Evolutionary conservation across 805 yeast species (phyloP).

Genomic region (Wickerhamiella australiensis): DNA sequence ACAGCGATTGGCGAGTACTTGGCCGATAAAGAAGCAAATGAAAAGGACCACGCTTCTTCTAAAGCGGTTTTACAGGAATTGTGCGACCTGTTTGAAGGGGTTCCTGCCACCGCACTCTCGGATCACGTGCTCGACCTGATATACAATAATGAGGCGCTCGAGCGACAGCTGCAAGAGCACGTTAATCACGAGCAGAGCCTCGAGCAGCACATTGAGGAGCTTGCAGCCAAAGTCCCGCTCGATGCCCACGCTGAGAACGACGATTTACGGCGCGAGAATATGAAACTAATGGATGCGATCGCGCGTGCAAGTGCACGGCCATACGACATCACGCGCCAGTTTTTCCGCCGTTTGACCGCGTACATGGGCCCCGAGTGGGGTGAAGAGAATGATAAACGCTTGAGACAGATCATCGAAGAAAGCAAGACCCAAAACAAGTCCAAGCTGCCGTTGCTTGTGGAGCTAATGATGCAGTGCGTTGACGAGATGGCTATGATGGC

Average conservation of each 20-base stretch:
- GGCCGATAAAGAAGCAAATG: neutral
- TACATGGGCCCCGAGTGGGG: constrained; percentile 20
- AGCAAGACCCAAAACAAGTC: constrained; percentile 12
- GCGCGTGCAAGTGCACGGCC: constrained; percentile 6
- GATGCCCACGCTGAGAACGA: constrained; percentile 9
- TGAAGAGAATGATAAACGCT: constrained; percentile 14
- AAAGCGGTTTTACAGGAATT: neutral
- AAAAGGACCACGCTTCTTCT: neutral
- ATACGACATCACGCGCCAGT: constrained; percentile 16
- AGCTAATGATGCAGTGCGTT: constrained; percentile 16
- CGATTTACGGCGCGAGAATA: constrained; percentile 1
- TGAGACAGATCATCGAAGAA: constrained; percentile 16
- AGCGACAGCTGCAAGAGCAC: constrained; percentile 10
- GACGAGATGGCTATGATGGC: constrained; percentile 16
- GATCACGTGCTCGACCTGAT: constrained; percentile 8
- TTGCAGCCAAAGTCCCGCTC: neutral
- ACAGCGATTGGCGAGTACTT: neutral
- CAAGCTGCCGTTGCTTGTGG: constrained; percentile 20
- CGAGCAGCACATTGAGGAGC: constrained; percentile 7
- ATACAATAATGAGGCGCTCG: constrained; percentile 12
- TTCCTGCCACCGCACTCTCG: neutral
- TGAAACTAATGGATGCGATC: constrained; percentile 7
- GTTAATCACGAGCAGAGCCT: constrained; percentile 7
- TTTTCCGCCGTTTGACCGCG: constrained; percentile 18
- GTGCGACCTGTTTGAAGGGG: constrained; percentile 3